Evolutionary conservation across 2,329 filamentous ascomycete genomes (phyloP), one percentile per base, ranked within the genome.

Genomic region (Trichophaea hybrida): DNA sequence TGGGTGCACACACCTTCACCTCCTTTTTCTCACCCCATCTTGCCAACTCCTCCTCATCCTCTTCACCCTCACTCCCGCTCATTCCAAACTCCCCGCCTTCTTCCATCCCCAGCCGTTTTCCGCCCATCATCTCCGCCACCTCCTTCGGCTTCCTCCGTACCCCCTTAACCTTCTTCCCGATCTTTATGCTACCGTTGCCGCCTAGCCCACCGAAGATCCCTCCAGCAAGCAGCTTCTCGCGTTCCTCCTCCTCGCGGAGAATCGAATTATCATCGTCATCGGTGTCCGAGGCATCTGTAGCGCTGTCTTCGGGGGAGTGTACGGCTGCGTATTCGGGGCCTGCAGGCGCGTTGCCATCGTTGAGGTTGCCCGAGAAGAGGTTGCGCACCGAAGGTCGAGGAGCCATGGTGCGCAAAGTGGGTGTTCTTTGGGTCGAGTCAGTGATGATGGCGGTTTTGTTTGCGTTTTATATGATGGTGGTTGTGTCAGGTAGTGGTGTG

Each of bases 181-280:
- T 66, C 56, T 66, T 60, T 32, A 69, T 66, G 10, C 65, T 65
- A 1, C 65, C 66, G 43, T 66, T 68, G 24, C 65, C 57, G 8
- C 66, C 65, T 6, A 68, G 59, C 31, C 64, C 65, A 32, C 66
- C 63, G 55, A 69, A 69, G 44, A 68, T 43, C 0, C 65, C 61
- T 1, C 58, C 58, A 15, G 78, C 84, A 61, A 79, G 68, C 24
- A 79, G 66, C 33, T 76, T 76, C 65, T 85, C 80, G 50, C 80
- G 74, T 71, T 86, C 83, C 62, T 90, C 86, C 71, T 90, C 85
- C 65, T 89, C 85, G 67, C 86, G 77, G 66, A 91, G 73, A 0
- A 91, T 82, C 46, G 81, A 77, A 48, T 81, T 76, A 69, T 89
- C 85, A 71, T 85, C 38, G 2, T 55, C 61, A 24, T 56, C 44